Percentiles rank a stretch among this genome's conserved stretches.
phyloP scores from a whole-genome alignment of 768 basidiomycete species.

The Cystofilobasidium macerans region DNA sequence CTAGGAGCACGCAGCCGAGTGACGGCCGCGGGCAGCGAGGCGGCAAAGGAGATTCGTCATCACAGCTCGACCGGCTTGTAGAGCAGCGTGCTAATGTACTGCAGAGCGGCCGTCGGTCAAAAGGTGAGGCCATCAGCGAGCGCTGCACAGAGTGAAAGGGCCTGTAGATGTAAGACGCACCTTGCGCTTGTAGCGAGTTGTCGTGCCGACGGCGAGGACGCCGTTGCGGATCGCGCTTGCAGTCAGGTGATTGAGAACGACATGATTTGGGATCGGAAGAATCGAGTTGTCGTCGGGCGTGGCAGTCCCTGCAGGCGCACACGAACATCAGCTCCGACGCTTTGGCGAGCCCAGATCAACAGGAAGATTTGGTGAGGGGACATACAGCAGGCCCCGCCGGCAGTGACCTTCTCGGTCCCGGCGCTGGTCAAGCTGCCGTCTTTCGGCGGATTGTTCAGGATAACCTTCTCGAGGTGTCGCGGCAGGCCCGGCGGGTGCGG shows the following conservation, averaged over 20 bases:
- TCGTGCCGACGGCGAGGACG: constrained; percentile 81
- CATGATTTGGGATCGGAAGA: constrained; percentile 82
- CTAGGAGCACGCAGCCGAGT: too few species aligned
- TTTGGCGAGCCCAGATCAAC: too few species aligned
- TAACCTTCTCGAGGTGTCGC: constrained; percentile 83
- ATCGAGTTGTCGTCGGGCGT: constrained; percentile 71
- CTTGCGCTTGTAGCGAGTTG: constrained; percentile 84
- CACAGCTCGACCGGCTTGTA: constrained; percentile 28
- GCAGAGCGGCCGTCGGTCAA: neutral
- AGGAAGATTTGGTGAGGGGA: neutral
- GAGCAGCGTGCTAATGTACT: constrained; percentile 16
- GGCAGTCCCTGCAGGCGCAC: constrained; percentile 25
- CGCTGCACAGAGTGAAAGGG: constrained; percentile 22
- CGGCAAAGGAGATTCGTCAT: too few species aligned
- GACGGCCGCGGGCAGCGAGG: too few species aligned
- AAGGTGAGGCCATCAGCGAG: neutral
- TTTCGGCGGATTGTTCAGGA: constrained; percentile 51
- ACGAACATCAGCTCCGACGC: too few species aligned
- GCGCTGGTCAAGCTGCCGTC: constrained; percentile 12
- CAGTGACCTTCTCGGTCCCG: constrained; percentile 4
- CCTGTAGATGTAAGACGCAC: constrained; percentile 40
- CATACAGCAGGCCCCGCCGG: constrained; percentile 20
- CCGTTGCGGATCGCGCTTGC: constrained; percentile 92
- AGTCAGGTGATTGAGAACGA: constrained; percentile 84
- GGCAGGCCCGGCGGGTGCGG: constrained; percentile 82